These are phyloP conservation scores for Paramecium sexaurelia DNA, from an alignment of 73 alveolate genomes.

Conservation along the genomic window DNA sequence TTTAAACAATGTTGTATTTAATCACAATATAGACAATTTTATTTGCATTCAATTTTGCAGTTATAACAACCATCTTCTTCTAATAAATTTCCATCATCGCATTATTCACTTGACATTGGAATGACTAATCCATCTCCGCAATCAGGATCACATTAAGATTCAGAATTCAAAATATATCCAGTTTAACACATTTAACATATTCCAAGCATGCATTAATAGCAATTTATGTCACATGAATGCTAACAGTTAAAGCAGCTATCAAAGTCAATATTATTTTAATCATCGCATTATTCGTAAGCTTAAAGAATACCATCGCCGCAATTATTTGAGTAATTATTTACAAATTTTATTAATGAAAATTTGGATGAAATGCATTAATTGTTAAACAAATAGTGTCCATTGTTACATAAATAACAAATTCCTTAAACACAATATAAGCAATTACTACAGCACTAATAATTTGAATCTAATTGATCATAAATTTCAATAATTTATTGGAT, in stretches of 20 bases:
- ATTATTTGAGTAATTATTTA: no score
- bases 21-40: slow-evolving; percentile 11
- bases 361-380: no score
- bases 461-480: no score
- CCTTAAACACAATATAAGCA: no score
- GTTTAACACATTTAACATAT: neutral
- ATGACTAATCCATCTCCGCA: neutral
- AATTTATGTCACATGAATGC: neutral
- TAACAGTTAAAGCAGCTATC: neutral
- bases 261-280: neutral
- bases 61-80: neutral
- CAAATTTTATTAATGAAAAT: no score
- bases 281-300: neutral
- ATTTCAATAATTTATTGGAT: no score
- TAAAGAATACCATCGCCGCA: no score
- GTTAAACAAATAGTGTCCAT: no score
- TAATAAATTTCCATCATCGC: neutral
- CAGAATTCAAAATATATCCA: neutral
- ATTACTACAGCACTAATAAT: no score
- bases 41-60: slow-evolving; percentile 7
- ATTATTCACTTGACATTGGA: neutral
- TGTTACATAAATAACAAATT: no score
- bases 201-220: neutral
- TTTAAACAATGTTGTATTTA: neutral
- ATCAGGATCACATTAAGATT: neutral